Base-by-base conservation (phyloP, 371 early-diverging fungal species). In the Cokeromyces recurvatus region DNA sequence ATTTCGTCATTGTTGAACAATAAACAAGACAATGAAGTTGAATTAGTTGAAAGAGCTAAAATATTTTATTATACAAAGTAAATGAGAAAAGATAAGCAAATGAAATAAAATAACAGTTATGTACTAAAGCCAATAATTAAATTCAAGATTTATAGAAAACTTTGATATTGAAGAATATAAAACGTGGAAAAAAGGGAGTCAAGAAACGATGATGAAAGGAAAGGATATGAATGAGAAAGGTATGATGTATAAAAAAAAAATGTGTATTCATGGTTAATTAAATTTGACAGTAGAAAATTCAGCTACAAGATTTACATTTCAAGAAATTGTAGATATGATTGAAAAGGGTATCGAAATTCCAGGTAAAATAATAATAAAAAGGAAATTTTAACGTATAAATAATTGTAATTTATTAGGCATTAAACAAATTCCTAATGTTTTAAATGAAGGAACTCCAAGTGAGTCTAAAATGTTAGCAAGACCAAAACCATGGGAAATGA, bases 311-410 rank as follows among this genome's bases (percentile, higher is more conserved):
- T 59, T 64, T 39, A 63, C 77, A 2, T 78, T 78, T 51, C 73
- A 76, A 42, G 72, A 76, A 50, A 51, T 78, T n/a, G 70, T 69
- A 25, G 76, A 75, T 21, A 66, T 78, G 59, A 75, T 78, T 51
- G 67, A 70, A 21, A 66, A 59, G 4, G 76, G 74, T 7, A 66
- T 69, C 36, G 71, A 69, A 21, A 71, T 78, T 21, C 79, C 79
- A 71, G 79, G 79, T 73, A 52, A 57, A 27, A 12, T 21, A 17
- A 21, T n/a, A n/a, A n/a, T n/a, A 46, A 14, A 38, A 32, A 27
- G 20, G 17, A 14, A 32, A 7, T 21, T 19, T 11, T 27, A n/a
- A 41, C 1, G 15, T 22, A n/a, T 24, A 22, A 17, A 25, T 15
- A 25, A 11, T 32, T 11, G 25, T 16, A 32, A 21, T 24, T 38